Conservation (phyloP, 768 basidiomycete species). For the Candolleomyces aberdarensis region DNA sequence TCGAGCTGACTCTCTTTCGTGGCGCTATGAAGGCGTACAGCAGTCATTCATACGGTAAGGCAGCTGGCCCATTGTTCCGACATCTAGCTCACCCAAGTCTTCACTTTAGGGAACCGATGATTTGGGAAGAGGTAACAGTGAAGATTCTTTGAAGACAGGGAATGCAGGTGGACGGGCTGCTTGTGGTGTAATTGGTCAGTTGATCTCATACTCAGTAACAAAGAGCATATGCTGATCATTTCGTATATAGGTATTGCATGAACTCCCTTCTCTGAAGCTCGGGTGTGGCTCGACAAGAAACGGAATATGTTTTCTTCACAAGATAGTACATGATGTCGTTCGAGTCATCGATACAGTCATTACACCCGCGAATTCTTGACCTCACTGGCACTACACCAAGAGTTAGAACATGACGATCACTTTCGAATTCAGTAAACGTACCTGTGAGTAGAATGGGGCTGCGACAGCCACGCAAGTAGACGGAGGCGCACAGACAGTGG, state of each 20-base stretch:
- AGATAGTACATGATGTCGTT: background rate
- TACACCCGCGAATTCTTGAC: background rate
- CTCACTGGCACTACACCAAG: slow-evolving; percentile 14
- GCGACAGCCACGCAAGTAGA: slow-evolving; percentile 45
- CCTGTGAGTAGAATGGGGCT: slow-evolving; percentile 55
- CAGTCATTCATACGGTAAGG: slow-evolving; percentile 64
- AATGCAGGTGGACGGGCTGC: slow-evolving; percentile 77
- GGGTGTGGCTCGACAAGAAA: background rate
- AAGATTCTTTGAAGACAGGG: slow-evolving; percentile 74
- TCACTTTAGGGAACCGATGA: slow-evolving; percentile 66
- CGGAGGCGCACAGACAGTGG: slow-evolving; percentile 40
- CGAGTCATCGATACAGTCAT: background rate
- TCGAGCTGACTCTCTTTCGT: background rate
- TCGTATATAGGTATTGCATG: background rate
- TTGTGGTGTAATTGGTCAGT: slow-evolving; percentile 73
- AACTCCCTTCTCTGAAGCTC: background rate
- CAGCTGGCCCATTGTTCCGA: background rate
- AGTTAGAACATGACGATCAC: background rate
- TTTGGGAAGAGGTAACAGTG: slow-evolving; percentile 64
- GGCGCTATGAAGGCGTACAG: too few species aligned
- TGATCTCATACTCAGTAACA: slow-evolving; percentile 6
- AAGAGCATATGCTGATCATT: background rate
- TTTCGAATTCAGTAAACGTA: slow-evolving; percentile 12
- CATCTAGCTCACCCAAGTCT: slow-evolving; percentile 1
- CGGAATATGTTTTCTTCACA: background rate